Conservation (phyloP, 148 eudicot species). For the Vaccinium macrocarpon region DNA sequence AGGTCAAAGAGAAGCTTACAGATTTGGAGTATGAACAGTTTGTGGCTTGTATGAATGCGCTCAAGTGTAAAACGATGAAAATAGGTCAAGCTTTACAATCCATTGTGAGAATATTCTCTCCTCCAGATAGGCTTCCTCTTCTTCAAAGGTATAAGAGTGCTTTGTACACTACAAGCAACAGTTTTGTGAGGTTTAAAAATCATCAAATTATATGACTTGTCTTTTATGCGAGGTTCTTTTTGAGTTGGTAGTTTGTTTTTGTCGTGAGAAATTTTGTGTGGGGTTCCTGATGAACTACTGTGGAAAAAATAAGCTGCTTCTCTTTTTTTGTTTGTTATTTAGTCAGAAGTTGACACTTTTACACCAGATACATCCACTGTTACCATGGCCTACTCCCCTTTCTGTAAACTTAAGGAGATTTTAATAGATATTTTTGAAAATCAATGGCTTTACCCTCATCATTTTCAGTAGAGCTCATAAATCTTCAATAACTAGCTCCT, state of each 20-base stretch:
- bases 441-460: neutral
- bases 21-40: constrained; percentile 71
- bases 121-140: constrained; percentile 74
- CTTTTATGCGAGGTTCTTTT: neutral
- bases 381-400: neutral
- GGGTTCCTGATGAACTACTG: constrained; percentile 10
- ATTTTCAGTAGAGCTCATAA: neutral
- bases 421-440: neutral
- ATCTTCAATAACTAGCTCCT: constrained; percentile 6
- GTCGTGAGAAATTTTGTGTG: neutral
- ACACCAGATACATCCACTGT: neutral
- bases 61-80: constrained; percentile 79
- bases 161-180: neutral
- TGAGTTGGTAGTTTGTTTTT: neutral
- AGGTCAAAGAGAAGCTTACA: constrained; percentile 84
- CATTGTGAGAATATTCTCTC: constrained; percentile 63
- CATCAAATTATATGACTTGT: neutral
- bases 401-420: neutral
- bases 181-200: neutral
- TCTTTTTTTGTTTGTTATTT: neutral
- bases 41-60: constrained; percentile 75
- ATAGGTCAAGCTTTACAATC: constrained; percentile 72
- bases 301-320: neutral
- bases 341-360: neutral
- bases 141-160: constrained; percentile 55